phyloP scores from a whole-genome alignment of 257 asterid species.

The Plantago ovata region DNA sequence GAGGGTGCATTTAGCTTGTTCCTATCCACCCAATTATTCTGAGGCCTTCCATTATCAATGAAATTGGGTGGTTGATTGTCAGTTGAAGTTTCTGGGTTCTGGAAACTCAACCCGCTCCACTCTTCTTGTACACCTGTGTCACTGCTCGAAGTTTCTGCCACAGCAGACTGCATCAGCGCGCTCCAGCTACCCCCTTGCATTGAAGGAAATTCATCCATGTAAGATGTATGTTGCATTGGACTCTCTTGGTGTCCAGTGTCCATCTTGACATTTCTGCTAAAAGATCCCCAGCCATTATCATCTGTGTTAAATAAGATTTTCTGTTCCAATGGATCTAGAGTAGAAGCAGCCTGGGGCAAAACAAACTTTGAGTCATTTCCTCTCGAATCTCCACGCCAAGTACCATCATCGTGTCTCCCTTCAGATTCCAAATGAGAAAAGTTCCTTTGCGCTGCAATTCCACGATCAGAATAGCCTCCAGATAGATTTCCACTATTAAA shows the following conservation, averaged over 20 bases:
- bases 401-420: slow-evolving; percentile 36
- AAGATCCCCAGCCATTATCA: slow-evolving; percentile 44
- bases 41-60: slow-evolving; percentile 37
- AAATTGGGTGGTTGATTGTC: slow-evolving; percentile 44
- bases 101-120: slow-evolving; percentile 80
- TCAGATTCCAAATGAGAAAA: slow-evolving; percentile 25
- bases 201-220: slow-evolving; percentile 30
- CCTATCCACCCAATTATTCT: slow-evolving; percentile 53
- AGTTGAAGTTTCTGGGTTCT: slow-evolving; percentile 54
- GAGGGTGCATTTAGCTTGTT: slow-evolving; percentile 43
- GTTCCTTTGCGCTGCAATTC: slow-evolving; percentile 29
- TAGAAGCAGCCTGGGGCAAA: slow-evolving; percentile 30
- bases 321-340: slow-evolving; percentile 69
- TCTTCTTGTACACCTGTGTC: slow-evolving; percentile 75
- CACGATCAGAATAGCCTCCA: slow-evolving; percentile 35
- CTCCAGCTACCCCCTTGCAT: slow-evolving; percentile 82
- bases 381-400: slow-evolving; percentile 25
- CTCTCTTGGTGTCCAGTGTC: slow-evolving; percentile 29
- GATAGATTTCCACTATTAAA: slow-evolving; percentile 27
- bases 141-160: slow-evolving; percentile 70
- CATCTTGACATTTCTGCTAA: slow-evolving; percentile 26
- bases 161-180: slow-evolving; percentile 93
- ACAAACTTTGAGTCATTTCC: slow-evolving; percentile 27
- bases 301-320: slow-evolving; percentile 54
- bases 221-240: slow-evolving; percentile 32